These are phyloP conservation scores for Asclepias syriaca DNA, from an alignment of 257 asterid species.

Conservation along the genomic window DNA sequence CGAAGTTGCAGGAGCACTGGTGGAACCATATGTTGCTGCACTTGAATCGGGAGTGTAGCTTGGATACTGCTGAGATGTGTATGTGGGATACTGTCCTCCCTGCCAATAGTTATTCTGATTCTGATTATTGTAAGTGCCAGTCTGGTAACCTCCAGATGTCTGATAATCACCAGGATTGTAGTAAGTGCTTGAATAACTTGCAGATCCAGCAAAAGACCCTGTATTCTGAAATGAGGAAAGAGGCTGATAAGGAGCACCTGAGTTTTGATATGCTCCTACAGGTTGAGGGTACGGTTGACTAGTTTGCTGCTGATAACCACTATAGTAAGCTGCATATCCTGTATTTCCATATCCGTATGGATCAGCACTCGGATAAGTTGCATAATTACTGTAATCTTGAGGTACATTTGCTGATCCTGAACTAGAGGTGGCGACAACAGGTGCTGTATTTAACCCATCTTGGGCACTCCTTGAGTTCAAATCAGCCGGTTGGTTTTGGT, in stretches of 20 bases:
- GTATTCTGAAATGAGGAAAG: slow-evolving; percentile 99
- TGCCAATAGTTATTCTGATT: slow-evolving; percentile 76
- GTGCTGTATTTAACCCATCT: slow-evolving; percentile 46
- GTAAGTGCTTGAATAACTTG: slow-evolving; percentile 99
- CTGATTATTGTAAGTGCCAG: slow-evolving; percentile 64
- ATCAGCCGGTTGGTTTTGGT: slow-evolving; percentile 46
- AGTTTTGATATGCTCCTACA: slow-evolving; percentile 80
- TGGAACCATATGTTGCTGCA: slow-evolving; percentile 69
- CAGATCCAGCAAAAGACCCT: slow-evolving; percentile 97
- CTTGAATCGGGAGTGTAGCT: slow-evolving; percentile 64
- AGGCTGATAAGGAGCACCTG: slow-evolving; percentile 99
- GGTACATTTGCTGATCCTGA: slow-evolving; percentile 57
- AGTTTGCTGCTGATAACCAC: slow-evolving; percentile 53
- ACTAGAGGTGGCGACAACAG: slow-evolving; percentile 57
- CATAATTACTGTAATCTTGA: slow-evolving; percentile 64
- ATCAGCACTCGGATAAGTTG: slow-evolving; percentile 60
- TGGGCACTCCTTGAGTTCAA: slow-evolving; percentile 42
- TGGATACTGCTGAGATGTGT: slow-evolving; percentile 69
- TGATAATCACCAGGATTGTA: slow-evolving; percentile 99
- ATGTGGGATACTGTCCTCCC: slow-evolving; percentile 71
- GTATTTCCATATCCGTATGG: slow-evolving; percentile 72
- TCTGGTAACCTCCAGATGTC: slow-evolving; percentile 96
- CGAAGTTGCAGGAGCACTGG: slow-evolving; percentile 45
- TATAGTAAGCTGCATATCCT: slow-evolving; percentile 64
- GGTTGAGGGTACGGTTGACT: slow-evolving; percentile 69